Base-by-base conservation (phyloP, 1,284 basidiomycete species). In the Cryptococcus floricola region DNA sequence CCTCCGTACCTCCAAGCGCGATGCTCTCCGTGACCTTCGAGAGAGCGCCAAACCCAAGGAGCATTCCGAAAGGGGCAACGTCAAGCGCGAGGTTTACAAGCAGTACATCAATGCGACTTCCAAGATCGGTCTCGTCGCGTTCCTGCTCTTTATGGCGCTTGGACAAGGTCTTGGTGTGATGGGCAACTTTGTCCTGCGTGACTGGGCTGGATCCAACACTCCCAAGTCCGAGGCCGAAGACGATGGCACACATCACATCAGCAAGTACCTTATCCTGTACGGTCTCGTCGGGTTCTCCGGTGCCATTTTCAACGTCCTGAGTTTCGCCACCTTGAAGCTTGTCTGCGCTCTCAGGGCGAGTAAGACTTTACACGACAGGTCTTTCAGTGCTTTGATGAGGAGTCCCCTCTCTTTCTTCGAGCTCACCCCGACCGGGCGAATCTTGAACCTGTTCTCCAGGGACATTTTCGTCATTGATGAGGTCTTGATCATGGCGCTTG, bases 391-490 rank as follows among this genome's bases (percentile, higher is more conserved):
- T 1, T 82, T 96, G 27, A 85, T 96, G 80, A 83, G 83, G 42
- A 87, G 89, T 1, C 91, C 92, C 0, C 78, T 95, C 67, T 85
- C 83, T 61, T 96, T 91, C 80, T 96, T 95, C 68, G 91, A 93
- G 75, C 77, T 83, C 54, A 92, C 89, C 0, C 89, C 90, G 2
- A 86, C 83, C 23, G 88, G 89, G 66, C 69, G 71, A 50, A 79
- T 71, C 58, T 70, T 79, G 34, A 79, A 79, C 62, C 76, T 96
- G 38, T 98, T 98, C 77, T 91, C 90, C 14, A 85, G 92, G 5
- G 95, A 98, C 70, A 85, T 89, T 45, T 94, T 94, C 68, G 91
- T 95, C 38, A 85, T 93, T 44, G 94, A 97, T 53, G 85, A 89
- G 67, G 79, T 90, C 7, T 82, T 94, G 25, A 84, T 85, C 23